Evolutionary conservation across 768 basidiomycete genomes (phyloP).

Genomic region (Mrakia hoshinonis): DNA sequence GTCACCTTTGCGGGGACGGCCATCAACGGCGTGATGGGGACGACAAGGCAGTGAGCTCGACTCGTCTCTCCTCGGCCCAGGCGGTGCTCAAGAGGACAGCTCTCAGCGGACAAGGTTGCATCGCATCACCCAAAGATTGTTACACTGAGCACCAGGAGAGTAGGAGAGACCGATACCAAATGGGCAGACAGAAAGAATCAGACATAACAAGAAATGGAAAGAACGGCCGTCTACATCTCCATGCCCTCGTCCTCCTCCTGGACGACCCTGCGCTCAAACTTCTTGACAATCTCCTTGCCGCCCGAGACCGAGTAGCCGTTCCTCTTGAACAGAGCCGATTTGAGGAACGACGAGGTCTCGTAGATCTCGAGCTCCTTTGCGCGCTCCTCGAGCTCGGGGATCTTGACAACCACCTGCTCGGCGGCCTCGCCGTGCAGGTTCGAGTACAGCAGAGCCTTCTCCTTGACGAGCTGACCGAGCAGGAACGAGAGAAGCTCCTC

Average conservation of each 20-base stretch:
- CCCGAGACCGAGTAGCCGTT: constrained; percentile 70
- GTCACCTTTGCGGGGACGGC: too few relatives aligned
- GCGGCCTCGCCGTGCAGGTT: constrained; percentile 52
- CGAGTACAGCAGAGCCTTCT: constrained; percentile 45
- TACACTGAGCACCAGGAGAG: too few relatives aligned
- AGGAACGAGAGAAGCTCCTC: constrained; percentile 92
- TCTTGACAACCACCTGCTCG: constrained; percentile 61
- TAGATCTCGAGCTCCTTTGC: constrained; percentile 96
- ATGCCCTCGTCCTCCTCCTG: constrained; percentile 26
- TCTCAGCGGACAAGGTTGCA: too few relatives aligned
- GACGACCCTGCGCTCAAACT: constrained; percentile 16
- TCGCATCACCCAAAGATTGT: too few relatives aligned
- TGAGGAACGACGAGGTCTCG: constrained; percentile 75
- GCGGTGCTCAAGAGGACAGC: too few relatives aligned
- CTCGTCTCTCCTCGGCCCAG: too few relatives aligned
- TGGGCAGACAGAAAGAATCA: too few relatives aligned
- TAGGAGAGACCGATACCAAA: too few relatives aligned
- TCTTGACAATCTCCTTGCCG: constrained; percentile 28
- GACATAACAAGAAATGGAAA: too few relatives aligned
- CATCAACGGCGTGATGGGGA: too few relatives aligned
- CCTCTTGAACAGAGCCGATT: constrained; percentile 68
- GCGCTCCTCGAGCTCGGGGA: constrained; percentile 75
- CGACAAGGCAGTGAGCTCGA: too few relatives aligned
- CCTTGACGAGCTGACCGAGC: constrained; percentile 84
- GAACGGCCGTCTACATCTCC: neutral